These are phyloP conservation scores for Corymbia citriodora DNA, from an alignment of 441 rosid genomes.

Conservation along the genomic window DNA sequence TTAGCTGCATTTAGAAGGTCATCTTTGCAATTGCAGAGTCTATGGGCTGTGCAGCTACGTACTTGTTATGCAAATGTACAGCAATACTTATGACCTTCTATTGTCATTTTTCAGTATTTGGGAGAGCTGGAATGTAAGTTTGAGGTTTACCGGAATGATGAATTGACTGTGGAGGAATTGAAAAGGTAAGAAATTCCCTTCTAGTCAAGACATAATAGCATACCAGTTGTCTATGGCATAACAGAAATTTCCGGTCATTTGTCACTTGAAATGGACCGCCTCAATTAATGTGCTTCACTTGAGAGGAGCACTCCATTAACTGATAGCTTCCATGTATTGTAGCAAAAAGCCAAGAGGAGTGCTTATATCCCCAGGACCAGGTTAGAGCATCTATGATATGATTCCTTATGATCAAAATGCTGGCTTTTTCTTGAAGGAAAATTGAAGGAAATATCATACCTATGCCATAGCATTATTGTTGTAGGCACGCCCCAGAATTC, in stretches of 20 bases:
- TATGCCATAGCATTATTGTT: neutral
- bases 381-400: slow-evolving; percentile 22
- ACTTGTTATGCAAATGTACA: neutral
- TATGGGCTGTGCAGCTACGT: neutral
- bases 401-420: neutral
- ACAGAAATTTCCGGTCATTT: neutral
- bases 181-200: slow-evolving; percentile 39
- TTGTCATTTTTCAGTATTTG: slow-evolving; percentile 46
- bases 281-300: neutral
- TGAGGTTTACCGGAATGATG: slow-evolving; percentile 90
- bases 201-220: neutral
- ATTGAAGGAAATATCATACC: neutral
- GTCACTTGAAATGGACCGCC: too few species aligned
- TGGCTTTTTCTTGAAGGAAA: neutral
- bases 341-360: slow-evolving; percentile 95
- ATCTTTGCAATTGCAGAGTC: neutral
- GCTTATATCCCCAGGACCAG: slow-evolving; percentile 96
- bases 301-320: neutral
- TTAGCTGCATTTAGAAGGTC: neutral
- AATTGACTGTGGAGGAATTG: slow-evolving; percentile 75
- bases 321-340: neutral
- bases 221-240: neutral
- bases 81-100: neutral
- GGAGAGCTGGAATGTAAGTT: slow-evolving; percentile 90
- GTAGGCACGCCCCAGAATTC: slow-evolving; percentile 87